Percentiles rank a stretch among this genome's conserved stretches.
These are phyloP conservation scores for Thalassiosira mediterranea DNA, from an alignment of 352 stramenopile genomes.

Conservation along the genomic window DNA sequence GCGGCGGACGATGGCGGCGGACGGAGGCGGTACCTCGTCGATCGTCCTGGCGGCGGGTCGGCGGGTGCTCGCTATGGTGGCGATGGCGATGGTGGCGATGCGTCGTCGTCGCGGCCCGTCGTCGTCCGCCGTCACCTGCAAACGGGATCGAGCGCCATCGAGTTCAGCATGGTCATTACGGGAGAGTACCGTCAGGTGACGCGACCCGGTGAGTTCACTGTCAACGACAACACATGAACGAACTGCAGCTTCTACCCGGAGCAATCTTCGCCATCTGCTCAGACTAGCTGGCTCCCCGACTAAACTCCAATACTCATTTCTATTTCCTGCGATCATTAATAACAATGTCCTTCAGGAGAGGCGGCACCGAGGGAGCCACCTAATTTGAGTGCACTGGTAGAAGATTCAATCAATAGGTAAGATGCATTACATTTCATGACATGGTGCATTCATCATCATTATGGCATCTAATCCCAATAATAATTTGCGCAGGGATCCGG, in stretches of 20 bases:
- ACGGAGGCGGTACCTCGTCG: no score
- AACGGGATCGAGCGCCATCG: conserved; percentile 24
- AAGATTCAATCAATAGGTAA: conserved; percentile 49
- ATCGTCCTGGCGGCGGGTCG: background rate
- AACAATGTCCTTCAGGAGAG: conserved; percentile 4
- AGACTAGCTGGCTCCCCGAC: no score
- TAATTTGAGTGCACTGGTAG: conserved; percentile 31
- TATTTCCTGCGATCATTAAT: background rate
- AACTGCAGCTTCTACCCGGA: no score
- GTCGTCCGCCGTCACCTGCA: conserved; percentile 25
- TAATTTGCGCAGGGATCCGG: conserved; percentile 9
- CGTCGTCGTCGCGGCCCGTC: no score
- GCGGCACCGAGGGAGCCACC: background rate
- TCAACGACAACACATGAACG: conserved; percentile 7
- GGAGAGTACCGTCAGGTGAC: conserved; percentile 28
- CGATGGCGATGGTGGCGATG: background rate
- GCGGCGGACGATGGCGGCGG: no score
- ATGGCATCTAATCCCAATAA: no score
- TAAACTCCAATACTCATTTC: background rate
- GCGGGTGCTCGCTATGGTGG: background rate
- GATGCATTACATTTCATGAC: no score
- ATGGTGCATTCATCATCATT: no score
- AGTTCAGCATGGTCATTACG: conserved; percentile 43
- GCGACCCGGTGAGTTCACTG: conserved; percentile 20
- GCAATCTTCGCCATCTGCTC: no score